Percentiles rank a stretch among this genome's conserved stretches.
These are phyloP conservation scores for Elongisporangium prolatum DNA, from an alignment of 352 stramenopile species.

Conservation along the genomic window DNA sequence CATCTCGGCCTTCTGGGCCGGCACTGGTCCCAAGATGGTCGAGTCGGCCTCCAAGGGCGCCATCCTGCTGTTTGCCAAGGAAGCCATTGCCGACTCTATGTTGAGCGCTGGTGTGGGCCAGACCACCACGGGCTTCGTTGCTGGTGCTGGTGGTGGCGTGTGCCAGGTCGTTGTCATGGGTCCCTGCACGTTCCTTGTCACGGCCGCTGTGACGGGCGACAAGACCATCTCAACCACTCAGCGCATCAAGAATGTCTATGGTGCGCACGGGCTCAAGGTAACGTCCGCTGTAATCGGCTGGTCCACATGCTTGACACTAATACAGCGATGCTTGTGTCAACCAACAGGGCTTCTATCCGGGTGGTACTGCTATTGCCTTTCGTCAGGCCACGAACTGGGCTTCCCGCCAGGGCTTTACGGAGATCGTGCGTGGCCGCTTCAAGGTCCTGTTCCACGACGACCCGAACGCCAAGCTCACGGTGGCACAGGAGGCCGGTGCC, in stretches of 20 bases:
- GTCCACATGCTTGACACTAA: not conserved
- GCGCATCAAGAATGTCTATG: constrained; percentile 82
- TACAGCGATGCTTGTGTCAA: not conserved
- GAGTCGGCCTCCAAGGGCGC: constrained; percentile 87
- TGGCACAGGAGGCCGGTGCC: constrained; percentile 78
- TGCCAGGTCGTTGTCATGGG: constrained; percentile 90
- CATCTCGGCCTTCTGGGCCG: constrained; percentile 82
- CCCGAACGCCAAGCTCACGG: constrained; percentile 83
- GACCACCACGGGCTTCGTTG: constrained; percentile 69
- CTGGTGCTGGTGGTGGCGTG: constrained; percentile 78
- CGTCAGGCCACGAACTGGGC: constrained; percentile 91
- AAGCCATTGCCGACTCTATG: constrained; percentile 81
- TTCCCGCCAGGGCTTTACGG: constrained; percentile 87
- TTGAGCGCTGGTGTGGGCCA: constrained; percentile 61
- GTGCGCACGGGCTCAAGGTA: constrained; percentile 74
- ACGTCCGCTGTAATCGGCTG: not conserved
- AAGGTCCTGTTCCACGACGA: constrained; percentile 84
- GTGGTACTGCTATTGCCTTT: constrained; percentile 88
- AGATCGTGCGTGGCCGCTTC: constrained; percentile 82
- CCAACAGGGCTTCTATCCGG: constrained; percentile 81
- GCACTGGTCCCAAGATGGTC: constrained; percentile 89
- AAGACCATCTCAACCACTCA: constrained; percentile 84
- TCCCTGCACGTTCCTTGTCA: constrained; percentile 90
- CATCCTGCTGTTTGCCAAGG: constrained; percentile 89
- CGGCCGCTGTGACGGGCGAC: constrained; percentile 85